Evolutionary conservation across 352 stramenopile genomes (phyloP), one percentile per base, ranked within the genome.

Genomic region (Plasmopara halstedii): DNA sequence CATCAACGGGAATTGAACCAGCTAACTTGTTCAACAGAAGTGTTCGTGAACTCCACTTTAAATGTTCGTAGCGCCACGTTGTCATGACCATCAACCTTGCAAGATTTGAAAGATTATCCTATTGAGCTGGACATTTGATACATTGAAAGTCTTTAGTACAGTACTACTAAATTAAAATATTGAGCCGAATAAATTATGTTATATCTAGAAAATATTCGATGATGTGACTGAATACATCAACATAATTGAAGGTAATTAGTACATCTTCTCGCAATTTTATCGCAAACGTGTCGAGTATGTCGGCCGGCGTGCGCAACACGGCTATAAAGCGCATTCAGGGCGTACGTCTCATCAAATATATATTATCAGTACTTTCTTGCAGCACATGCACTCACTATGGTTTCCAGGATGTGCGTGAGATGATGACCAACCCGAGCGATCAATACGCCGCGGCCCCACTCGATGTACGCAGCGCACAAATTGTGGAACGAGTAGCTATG

Each of bases 391-490:
- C 33, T 46, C 27, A 27, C 25, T 40, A 26, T 13, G 36, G 19
- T n/a, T n/a, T n/a, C n/a, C 51, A 91, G 80, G 80, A 91, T 78
- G 77, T 91, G 39, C 80, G 80, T 33, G 80, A 91, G 61, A 88
- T 91, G 76, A 88, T 88, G 77, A 88, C 75, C 6, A 74, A 91
- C 47, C 80, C 80, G 31, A 91, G 80, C 55, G 80, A 91, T 56
- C 76, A 91, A 50, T 91, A 91, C 56, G 62, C 55, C 11, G 80
- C 80, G 6, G 64, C 72, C 21, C 80, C 80, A n/a, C 70, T 91
- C 15, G 80, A 91, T 57, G 76, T 87, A 33, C 45, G 46, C 19
- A 19, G 21, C 37, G 17, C 5, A 27, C 37, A 41, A 26, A 7
- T 15, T 14, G 1, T 1, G 15, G 25, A 1, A 23, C 5, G 6